Conservation (phyloP, 129 eudicot species). For the Ambrosia trifida region DNA sequence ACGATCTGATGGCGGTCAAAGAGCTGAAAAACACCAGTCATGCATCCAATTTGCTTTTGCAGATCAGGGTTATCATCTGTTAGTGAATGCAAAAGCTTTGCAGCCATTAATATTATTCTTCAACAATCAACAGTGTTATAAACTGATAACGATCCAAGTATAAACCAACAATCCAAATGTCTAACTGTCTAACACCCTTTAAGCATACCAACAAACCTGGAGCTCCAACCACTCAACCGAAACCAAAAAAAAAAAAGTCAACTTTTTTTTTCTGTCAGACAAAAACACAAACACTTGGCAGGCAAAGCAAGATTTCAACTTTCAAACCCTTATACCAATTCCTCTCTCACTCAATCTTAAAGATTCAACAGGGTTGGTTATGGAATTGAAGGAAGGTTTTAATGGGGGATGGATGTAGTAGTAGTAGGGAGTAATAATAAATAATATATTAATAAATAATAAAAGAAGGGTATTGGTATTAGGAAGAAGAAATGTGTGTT, state of each 20-base stretch:
- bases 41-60: constrained; percentile 95
- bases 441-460: background rate
- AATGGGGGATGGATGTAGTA: background rate
- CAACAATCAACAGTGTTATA: background rate
- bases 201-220: constrained; percentile 12
- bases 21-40: constrained; percentile 88
- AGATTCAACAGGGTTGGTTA: constrained; percentile 32
- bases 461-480: constrained; percentile 5
- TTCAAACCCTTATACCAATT: constrained; percentile 17
- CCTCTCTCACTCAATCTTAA: constrained; percentile 10
- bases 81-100: constrained; percentile 78
- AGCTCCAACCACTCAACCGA: constrained; percentile 3
- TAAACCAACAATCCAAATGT: too few species aligned
- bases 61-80: constrained; percentile 89
- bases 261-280: constrained; percentile 29
- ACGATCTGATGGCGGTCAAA: constrained; percentile 74
- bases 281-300: constrained; percentile 36
- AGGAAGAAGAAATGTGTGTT: too few species aligned
- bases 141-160: background rate
- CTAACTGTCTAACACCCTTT: constrained; percentile 25
- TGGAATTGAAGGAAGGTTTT: constrained; percentile 25
- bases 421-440: constrained; percentile 14
- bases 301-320: constrained; percentile 19
- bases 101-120: constrained; percentile 55
- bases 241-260: constrained; percentile 24